These are phyloP conservation scores for Trametes pubescens DNA, from an alignment of 1,284 basidiomycete species.

Conservation along the genomic window DNA sequence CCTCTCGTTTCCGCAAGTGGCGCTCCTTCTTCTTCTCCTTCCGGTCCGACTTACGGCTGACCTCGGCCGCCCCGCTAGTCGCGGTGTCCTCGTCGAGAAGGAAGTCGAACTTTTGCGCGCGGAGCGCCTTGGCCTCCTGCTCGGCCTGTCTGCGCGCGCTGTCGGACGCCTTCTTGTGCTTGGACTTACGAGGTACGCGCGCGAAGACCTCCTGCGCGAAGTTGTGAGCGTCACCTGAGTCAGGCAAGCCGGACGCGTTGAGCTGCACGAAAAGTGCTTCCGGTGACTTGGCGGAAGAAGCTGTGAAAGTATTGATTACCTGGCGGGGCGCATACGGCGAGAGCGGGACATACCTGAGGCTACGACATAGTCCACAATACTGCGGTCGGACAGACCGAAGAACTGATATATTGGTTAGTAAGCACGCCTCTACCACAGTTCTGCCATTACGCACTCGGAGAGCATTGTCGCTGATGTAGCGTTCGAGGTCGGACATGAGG, in stretches of 20 bases:
- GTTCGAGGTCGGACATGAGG: constrained; percentile 62
- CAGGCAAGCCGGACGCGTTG: constrained; percentile 80
- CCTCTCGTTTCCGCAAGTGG: constrained; percentile 81
- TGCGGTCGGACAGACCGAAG: constrained; percentile 83
- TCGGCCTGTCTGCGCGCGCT: constrained; percentile 67
- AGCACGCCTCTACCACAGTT: neutral
- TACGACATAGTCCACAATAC: constrained; percentile 86
- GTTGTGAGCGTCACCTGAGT: constrained; percentile 78
- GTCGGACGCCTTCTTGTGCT: constrained; percentile 68
- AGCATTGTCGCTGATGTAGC: constrained; percentile 89
- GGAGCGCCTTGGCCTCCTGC: constrained; percentile 76
- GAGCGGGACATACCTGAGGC: constrained; percentile 71
- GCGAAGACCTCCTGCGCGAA: constrained; percentile 84
- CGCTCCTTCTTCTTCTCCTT: constrained; percentile 67
- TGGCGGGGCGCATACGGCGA: constrained; percentile 26
- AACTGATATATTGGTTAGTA: constrained; percentile 54
- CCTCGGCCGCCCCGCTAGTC: constrained; percentile 50
- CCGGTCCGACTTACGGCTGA: constrained; percentile 52
- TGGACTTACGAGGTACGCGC: constrained; percentile 77
- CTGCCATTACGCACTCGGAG: constrained; percentile 64
- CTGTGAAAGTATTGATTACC: constrained; percentile 47
- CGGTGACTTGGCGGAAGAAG: constrained; percentile 83
- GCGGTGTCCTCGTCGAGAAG: constrained; percentile 77
- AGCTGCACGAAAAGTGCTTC: constrained; percentile 82
- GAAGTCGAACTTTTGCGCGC: constrained; percentile 79